These are phyloP conservation scores for Selenicereus undatus DNA, from an alignment of 148 eudicot genomes.

Conservation along the genomic window DNA sequence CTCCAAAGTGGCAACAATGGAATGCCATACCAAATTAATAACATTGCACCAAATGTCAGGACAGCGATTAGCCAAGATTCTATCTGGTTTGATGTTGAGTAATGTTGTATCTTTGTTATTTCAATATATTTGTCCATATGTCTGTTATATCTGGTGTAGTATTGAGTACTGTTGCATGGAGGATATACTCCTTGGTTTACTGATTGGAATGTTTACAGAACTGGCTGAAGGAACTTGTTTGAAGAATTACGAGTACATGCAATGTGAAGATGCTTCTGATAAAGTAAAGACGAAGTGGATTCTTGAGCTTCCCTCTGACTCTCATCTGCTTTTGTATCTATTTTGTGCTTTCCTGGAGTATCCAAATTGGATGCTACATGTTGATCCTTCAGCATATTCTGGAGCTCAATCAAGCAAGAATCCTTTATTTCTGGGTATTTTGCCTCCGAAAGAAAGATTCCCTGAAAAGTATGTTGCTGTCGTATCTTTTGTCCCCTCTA, in stretches of 20 bases:
- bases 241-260: constrained; percentile 76
- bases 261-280: constrained; percentile 58
- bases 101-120: not conserved
- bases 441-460: constrained; percentile 92
- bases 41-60: not conserved
- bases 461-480: constrained; percentile 90
- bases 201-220: constrained; percentile 37
- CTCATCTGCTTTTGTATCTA: constrained; percentile 80
- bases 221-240: constrained; percentile 95
- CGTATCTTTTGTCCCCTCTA: constrained; percentile 69
- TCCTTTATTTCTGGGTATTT: constrained; percentile 77
- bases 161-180: not conserved
- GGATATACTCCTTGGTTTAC: not conserved
- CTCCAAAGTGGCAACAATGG: not conserved
- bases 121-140: not conserved
- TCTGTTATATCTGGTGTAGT: not conserved
- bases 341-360: constrained; percentile 91
- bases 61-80: not conserved
- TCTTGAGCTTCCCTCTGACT: constrained; percentile 86
- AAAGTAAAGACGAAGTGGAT: constrained; percentile 79
- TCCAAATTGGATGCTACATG: constrained; percentile 94
- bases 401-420: constrained; percentile 92
- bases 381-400: constrained; percentile 82
- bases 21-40: not conserved
- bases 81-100: not conserved